A percentile compares a stretch with the other conserved stretches of the same genome.
These are phyloP conservation scores for Saturnispora sekii DNA, from an alignment of 805 yeast genomes.

Conservation along the genomic window DNA sequence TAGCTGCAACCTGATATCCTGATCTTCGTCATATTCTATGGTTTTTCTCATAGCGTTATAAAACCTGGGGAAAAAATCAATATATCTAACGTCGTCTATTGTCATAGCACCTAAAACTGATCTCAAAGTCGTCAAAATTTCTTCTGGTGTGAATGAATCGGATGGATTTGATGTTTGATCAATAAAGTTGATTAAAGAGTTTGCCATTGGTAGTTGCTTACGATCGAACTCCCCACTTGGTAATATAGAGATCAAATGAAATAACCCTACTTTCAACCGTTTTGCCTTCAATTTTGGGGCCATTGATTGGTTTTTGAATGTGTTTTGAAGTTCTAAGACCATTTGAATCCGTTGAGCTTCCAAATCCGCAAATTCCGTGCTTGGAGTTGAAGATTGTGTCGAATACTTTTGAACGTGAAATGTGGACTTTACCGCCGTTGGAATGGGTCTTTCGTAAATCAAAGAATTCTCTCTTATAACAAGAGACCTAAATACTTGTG, in stretches of 20 bases:
- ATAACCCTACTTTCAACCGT: constrained; percentile 16
- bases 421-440: not conserved
- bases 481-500: not conserved
- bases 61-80: constrained; percentile 28
- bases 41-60: constrained; percentile 24
- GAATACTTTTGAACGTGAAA: not conserved
- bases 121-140: constrained; percentile 18
- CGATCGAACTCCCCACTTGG: constrained; percentile 18
- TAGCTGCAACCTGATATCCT: constrained; percentile 20
- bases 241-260: constrained; percentile 15
- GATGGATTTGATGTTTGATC: constrained; percentile 21
- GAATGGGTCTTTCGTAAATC: not conserved
- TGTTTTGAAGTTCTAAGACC: constrained; percentile 18
- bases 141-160: constrained; percentile 16
- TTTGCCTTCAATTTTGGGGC: constrained; percentile 21
- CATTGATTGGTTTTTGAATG: constrained; percentile 18
- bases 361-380: constrained; percentile 13
- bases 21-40: constrained; percentile 15
- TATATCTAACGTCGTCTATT: constrained; percentile 19
- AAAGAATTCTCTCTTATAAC: not conserved
- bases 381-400: not conserved
- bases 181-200: constrained; percentile 23
- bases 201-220: constrained; percentile 22
- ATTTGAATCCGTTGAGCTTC: constrained; percentile 9
- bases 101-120: constrained; percentile 23